Conservation (phyloP, 495 filamentous ascomycete genomes). For the Xylaria nigripes region DNA sequence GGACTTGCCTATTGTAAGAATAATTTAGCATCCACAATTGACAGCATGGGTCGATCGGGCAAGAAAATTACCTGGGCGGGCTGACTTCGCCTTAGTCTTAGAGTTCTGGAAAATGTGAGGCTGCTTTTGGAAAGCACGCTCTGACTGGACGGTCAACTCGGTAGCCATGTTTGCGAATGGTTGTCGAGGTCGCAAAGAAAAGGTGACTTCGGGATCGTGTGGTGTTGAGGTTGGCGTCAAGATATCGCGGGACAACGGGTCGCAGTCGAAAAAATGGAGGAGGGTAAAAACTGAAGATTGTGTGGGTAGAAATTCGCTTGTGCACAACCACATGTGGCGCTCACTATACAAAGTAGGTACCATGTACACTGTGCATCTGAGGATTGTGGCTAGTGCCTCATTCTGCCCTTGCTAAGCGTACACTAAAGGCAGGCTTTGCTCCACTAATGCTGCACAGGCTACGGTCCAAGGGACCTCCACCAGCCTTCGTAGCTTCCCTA, state of each 20-base stretch:
- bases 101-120: constrained; percentile 98
- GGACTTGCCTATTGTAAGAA: constrained; percentile 19
- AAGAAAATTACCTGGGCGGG: constrained; percentile 41
- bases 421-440: background rate
- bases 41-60: background rate
- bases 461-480: no score
- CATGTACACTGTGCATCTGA: background rate
- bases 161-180: constrained; percentile 82
- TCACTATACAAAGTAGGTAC: background rate
- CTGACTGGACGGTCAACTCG: constrained; percentile 95
- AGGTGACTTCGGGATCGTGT: constrained; percentile 14
- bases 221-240: constrained; percentile 21
- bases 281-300: constrained; percentile 23
- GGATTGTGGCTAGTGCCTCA: background rate
- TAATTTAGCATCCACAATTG: background rate
- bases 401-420: background rate
- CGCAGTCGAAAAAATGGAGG: constrained; percentile 23
- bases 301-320: constrained; percentile 22
- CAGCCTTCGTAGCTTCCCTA: no score
- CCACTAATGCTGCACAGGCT: no score
- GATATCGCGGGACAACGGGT: constrained; percentile 13
- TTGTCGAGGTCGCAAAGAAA: constrained; percentile 32
- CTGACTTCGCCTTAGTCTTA: constrained; percentile 83
- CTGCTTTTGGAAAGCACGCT: constrained; percentile 99
- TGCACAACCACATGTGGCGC: constrained; percentile 12